Base-by-base conservation (phyloP, 2,329 filamentous ascomycete species). In the Leptosphaerulina australis region DNA sequence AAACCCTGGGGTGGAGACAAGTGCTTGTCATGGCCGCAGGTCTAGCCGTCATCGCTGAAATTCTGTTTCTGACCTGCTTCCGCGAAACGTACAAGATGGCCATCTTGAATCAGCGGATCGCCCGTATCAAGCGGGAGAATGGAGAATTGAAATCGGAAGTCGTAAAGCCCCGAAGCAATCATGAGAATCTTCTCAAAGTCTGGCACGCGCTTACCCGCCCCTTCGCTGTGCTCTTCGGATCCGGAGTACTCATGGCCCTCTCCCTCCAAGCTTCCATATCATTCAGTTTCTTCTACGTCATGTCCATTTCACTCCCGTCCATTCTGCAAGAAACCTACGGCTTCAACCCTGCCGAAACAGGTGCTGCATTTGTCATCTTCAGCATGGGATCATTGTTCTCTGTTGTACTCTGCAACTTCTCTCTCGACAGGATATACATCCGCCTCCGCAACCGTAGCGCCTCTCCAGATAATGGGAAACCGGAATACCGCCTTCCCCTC, bases 1-100 rank as follows among this genome's bases (percentile, higher is more conserved):
- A 85, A 66, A 74, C 66, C 2, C 53, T 79, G 2, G 82, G 83
- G 3, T 86, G 83, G 83, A 71, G 83, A 22, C 63, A 67, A 36
- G 76, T 82, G 0, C 63, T 86, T 2, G 80, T 79, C 73, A 76
- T 83, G 48, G 75, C 76, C 7, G 77, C 75, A 2, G 72, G 60
- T 0, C 60, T 85, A 21, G 79, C 82, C 0, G 64, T 73, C 5
- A 54, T 73, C 1, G 82, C 79, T 54, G 81, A 83, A 64, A 24
- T 81, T 0, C 38, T 78, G 3, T 81, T 85, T 53, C 63, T 85
- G 6, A 70, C 71, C 0, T 78, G 72, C 59, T 83, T 82, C 60
- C 70, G 77, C 5, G 85, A 88, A 71, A 87, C 85, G 10, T 87
- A 87, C 68, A 81, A 79, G 60, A 76, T 83, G 30, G 71, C 77